A percentile compares a stretch with the other conserved stretches of the same genome.
These are phyloP conservation scores for Colletotrichum liaoningense DNA, from an alignment of 2,329 filamentous ascomycete genomes.

Conservation along the genomic window DNA sequence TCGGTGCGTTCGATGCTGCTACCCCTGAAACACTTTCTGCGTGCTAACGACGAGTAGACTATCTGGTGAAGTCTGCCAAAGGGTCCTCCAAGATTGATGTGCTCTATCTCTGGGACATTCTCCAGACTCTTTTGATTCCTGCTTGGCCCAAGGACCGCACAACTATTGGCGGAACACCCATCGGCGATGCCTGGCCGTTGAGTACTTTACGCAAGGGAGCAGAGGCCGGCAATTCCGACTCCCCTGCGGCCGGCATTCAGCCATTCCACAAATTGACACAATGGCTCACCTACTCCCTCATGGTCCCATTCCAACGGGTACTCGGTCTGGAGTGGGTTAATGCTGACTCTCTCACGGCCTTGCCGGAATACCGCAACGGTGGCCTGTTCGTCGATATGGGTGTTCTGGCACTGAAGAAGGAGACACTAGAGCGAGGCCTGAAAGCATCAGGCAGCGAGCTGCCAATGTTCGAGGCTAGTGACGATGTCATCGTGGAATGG, in stretches of 20 bases:
- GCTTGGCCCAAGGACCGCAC: conserved; percentile 66
- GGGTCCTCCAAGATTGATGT: conserved; percentile 49
- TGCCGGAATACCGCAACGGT: conserved; percentile 94
- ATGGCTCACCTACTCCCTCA: conserved; percentile 94
- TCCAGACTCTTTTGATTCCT: conserved; percentile 59
- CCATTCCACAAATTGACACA: conserved; percentile 96
- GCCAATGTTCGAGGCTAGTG: conserved; percentile 68
- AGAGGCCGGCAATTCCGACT: conserved; percentile 20
- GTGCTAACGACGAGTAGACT: conserved; percentile 46
- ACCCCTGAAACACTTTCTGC: background rate
- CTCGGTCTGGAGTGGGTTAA: conserved; percentile 86
- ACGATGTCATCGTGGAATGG: conserved; percentile 75
- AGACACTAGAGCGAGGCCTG: conserved; percentile 77
- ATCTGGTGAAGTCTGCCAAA: conserved; percentile 46
- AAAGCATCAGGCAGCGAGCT: conserved; percentile 63
- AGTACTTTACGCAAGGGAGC: conserved; percentile 37
- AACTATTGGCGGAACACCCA: conserved; percentile 50
- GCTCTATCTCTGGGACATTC: conserved; percentile 52
- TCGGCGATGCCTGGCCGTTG: conserved; percentile 64
- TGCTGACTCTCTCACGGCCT: conserved; percentile 83
- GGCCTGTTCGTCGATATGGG: conserved; percentile 89
- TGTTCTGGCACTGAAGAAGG: conserved; percentile 79
- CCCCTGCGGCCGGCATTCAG: conserved; percentile 64
- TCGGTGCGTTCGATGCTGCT: conserved; percentile 48
- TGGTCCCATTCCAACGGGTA: conserved; percentile 88